Evolutionary conservation across 768 basidiomycete species (phyloP), one percentile per base, ranked within the genome.

Genomic region (Suillus hirtellus): DNA sequence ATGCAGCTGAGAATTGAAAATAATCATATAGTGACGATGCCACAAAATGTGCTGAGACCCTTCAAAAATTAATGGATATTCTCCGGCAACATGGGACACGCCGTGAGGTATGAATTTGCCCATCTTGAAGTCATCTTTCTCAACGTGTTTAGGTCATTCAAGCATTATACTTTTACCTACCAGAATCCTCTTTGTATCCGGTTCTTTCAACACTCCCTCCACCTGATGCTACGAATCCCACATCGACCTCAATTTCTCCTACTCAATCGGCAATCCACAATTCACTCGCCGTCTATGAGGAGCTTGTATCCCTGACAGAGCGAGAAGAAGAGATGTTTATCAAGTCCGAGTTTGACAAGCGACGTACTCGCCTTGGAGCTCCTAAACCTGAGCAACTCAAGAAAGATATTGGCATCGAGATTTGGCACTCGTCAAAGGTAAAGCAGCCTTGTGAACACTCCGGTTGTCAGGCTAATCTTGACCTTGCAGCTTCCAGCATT

Each of bases 191-290:
- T 0, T 72, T 89, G 1, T 90, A 88, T 67, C 65, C 79, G 1
- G 78, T 87, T 2, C 78, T 99, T 9, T 86, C 84, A 1, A 76
- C 75, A 1, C 79, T 98, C 2, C 90, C 95, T 7, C 77, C 79
- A 1, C 93, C 93, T 2, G 89, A 95, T 69, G 79, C 85, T n/a
- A 89, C 92, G 10, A 88, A 84, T 59, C 93, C 94, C 0, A 81
- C 83, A 0, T 78, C 82, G 2, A 86, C 89, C 5, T 80, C 87
- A 1, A 87, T 81, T 6, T 81, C 81, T 46, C 74, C 78, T 31
- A 79, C 84, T 1, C 91, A 93, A 73, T 73, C 77, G 0, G 83
- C 89, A 0, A 77, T 93, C 43, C 81, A 92, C 68, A 82, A 94
- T 62, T 85, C 87, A 0, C 84, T 97, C 1, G 86, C 85, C 2